Evolutionary conservation across 1,284 basidiomycete genomes (phyloP), one percentile per base, ranked within the genome.

Genomic region (Leccinum griseonigrum): DNA sequence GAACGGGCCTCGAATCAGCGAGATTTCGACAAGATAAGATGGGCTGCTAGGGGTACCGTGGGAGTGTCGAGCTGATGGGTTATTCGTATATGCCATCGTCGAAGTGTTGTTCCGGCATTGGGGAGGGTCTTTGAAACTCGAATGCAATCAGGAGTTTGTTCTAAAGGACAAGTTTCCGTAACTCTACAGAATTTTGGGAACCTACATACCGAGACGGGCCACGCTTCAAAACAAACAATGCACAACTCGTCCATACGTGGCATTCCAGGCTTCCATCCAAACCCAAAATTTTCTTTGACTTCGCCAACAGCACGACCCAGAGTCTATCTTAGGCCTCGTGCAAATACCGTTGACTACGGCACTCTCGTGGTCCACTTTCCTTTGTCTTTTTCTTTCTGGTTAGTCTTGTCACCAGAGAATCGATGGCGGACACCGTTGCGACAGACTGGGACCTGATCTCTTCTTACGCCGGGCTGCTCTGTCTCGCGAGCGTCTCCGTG

Each of bases 391-490:
- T 28, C 31, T n/a, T 18, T 11, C 52, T 34, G 11, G n/a, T 14
- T 55, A 16, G n/a, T 16, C 13, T 54, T 34, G 54, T 34, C n/a
- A 13, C 31, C n/a, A 18, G 29, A 34, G 34, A n/a, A 22, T 32
- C 26, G 34, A 70, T 76, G 71, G 48, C 34, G 26, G 60, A 62
- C 55, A 48, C 13, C 46, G 13, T 26, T 26, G 46, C 46, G 0
- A 64, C 54, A n/a, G 82, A 87, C 71, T 85, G 81, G 82, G 83
- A 85, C 67, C 70, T 88, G 58, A 63, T 90, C 31, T 83, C 82
- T 1, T 87, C 88, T 26, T 91, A 89, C 66, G 84, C 77, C 3
- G 90, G 90, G 9, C 76, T 92, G 4, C 73, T 91, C 52, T 71
- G 74, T 34, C 80, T 91, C 28, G 90, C 90, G 2, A 81, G 77